Base-by-base conservation (phyloP, 2,329 filamentous ascomycete species). In the Aureobasidium subglaciale region DNA sequence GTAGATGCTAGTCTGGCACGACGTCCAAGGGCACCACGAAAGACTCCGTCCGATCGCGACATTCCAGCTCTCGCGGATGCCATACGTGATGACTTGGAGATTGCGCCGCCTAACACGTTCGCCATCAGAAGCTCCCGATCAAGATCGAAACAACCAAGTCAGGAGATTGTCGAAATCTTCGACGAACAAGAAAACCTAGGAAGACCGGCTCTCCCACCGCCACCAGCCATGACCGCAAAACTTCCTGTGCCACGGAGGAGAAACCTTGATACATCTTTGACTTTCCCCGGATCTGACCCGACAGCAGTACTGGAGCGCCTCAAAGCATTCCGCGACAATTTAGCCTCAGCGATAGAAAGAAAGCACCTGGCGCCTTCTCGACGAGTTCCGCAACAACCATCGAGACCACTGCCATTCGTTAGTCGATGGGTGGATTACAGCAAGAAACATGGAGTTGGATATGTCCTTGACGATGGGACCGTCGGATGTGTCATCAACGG, bases 381-480 rank as follows among this genome's bases (percentile, higher is more conserved):
- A n/a, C 55, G 50, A 56, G 56, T 25, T 32, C 61, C 27, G 32
- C 55, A 52, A 22, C 54, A 32, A 56, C 58, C 38, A 48, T 56
- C 46, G 55, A 61, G 18, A 63, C 70, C 25, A 73, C 79, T 66
- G 65, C 83, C 59, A 69, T 85, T 66, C 78, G 86, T 65, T 72
- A 84, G 65, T 10, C 90, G 91, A 66, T 93, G 88, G 88, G 88
- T 93, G 6, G 88, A 93, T 67, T 93, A 93, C 69, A 90, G 87
- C 58, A 89, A 90, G 70, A 90, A 90, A 67, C 90, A 90, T 67
- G 88, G 88, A 11, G 78, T 93, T 15, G 88, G 88, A 32, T 93
- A 92, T 65, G 89, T 92, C 57, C 75, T 93, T 54, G 88, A 88
- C 59, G 87, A 92, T 61, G 88, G 88, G 27, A 90, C 84, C 59